These are phyloP conservation scores for Beauveria sp. DNA, from an alignment of 2,329 filamentous ascomycete genomes.

Conservation along the genomic window DNA sequence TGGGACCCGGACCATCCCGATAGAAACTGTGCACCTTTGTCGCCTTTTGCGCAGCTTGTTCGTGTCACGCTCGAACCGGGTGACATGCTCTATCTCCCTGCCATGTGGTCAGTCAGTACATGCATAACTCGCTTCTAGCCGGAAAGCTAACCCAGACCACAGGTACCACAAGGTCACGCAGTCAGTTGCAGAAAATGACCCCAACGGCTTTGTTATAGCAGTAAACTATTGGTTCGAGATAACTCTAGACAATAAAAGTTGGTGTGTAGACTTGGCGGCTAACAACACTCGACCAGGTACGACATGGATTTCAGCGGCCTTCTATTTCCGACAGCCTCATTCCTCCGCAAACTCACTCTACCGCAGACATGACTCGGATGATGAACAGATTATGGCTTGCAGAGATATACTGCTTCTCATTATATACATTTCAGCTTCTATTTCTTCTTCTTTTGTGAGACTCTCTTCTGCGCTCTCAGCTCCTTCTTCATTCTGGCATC, in stretches of 20 bases:
- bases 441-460: conserved; percentile 60
- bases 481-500: conserved; percentile 96
- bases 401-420: conserved; percentile 13
- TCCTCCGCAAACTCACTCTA: conserved; percentile 37
- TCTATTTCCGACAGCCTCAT: conserved; percentile 54
- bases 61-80: conserved; percentile 63
- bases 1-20: conserved; percentile 64
- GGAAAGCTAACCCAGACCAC: neutral
- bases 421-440: conserved; percentile 10
- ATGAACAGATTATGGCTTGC: conserved; percentile 3
- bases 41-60: conserved; percentile 50
- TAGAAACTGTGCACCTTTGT: conserved; percentile 47
- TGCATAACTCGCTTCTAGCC: neutral
- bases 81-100: conserved; percentile 76
- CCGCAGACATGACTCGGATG: conserved; percentile 9
- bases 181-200: conserved; percentile 53
- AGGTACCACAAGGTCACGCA: conserved; percentile 78
- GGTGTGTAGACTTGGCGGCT: neutral
- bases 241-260: neutral
- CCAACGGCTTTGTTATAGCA: conserved; percentile 65
- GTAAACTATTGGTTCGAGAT: conserved; percentile 70
- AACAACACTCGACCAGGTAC: conserved; percentile 46
- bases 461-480: conserved; percentile 75
- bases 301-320: conserved; percentile 70
- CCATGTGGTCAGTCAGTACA: conserved; percentile 56